Conservation (phyloP, 2,329 filamentous ascomycete genomes). For the Epichloe glyceriae region DNA sequence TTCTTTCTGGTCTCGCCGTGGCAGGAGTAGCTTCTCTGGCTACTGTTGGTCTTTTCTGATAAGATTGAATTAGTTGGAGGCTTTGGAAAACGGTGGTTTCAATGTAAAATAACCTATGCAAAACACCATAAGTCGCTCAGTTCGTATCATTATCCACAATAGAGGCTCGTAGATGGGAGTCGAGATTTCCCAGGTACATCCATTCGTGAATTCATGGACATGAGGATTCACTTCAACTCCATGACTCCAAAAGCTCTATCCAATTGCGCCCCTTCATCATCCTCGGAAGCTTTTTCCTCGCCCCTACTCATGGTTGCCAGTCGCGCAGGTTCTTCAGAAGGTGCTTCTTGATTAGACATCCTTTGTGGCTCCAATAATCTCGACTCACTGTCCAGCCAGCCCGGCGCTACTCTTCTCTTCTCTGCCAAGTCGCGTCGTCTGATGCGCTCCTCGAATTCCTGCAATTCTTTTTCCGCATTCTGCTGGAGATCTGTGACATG, state of each 20-base stretch:
- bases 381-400: conserved; percentile 66
- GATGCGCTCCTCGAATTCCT: conserved; percentile 56
- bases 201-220: too few relatives aligned
- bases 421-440: conserved; percentile 57
- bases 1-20: conserved; percentile 4
- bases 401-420: conserved; percentile 67
- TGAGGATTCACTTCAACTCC: conserved; percentile 16
- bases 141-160: not conserved
- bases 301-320: conserved; percentile 5
- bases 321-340: conserved; percentile 4
- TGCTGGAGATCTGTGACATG: conserved; percentile 59
- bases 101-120: not conserved
- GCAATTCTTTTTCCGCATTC: conserved; percentile 54
- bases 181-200: too few relatives aligned
- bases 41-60: conserved; percentile 10
- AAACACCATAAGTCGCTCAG: not conserved
- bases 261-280: conserved; percentile 41
- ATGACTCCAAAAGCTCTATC: conserved; percentile 45
- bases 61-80: too few relatives aligned
- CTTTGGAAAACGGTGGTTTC: too few relatives aligned
- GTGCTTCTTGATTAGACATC: conserved; percentile 19
- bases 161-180: not conserved
- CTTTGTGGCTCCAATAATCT: conserved; percentile 56
- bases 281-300: conserved; percentile 6
- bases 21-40: conserved; percentile 6